A percentile compares a stretch with the other conserved stretches of the same genome.
Evolutionary conservation across 441 rosid species (phyloP).

Genomic region (Metrosideros polymorpha): DNA sequence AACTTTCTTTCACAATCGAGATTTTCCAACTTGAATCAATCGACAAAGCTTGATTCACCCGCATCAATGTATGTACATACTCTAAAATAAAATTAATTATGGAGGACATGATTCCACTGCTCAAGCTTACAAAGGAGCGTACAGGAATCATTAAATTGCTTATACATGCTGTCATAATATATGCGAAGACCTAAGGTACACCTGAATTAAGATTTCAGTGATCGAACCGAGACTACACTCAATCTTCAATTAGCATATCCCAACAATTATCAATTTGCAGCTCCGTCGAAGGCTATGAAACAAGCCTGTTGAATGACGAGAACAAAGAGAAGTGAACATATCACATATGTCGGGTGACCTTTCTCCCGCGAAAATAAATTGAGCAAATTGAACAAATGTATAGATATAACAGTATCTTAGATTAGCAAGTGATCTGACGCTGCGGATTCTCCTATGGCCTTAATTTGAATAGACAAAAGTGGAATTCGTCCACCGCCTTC

Average conservation of each 20-base stretch:
- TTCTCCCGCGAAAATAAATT: neutral
- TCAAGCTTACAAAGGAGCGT: neutral
- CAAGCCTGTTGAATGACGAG: neutral
- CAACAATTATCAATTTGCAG: neutral
- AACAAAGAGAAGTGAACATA: neutral
- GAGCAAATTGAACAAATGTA: neutral
- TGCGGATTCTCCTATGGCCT: neutral
- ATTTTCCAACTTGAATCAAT: too few relatives aligned
- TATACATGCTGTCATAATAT: neutral
- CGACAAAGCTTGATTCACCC: too few relatives aligned
- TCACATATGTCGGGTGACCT: neutral
- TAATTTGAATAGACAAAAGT: neutral
- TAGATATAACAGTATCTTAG: neutral
- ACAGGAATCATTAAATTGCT: neutral
- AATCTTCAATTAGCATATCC: neutral
- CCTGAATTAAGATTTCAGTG: neutral
- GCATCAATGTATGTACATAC: neutral
- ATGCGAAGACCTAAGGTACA: neutral
- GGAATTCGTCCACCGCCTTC: neutral
- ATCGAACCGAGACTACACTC: neutral
- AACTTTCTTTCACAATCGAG: too few relatives aligned
- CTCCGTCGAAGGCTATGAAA: neutral
- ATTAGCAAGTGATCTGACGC: neutral
- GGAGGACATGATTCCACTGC: neutral
- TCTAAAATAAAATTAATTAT: neutral